Base-by-base conservation (phyloP, 768 basidiomycete genomes). In the Tylopilus sp. region DNA sequence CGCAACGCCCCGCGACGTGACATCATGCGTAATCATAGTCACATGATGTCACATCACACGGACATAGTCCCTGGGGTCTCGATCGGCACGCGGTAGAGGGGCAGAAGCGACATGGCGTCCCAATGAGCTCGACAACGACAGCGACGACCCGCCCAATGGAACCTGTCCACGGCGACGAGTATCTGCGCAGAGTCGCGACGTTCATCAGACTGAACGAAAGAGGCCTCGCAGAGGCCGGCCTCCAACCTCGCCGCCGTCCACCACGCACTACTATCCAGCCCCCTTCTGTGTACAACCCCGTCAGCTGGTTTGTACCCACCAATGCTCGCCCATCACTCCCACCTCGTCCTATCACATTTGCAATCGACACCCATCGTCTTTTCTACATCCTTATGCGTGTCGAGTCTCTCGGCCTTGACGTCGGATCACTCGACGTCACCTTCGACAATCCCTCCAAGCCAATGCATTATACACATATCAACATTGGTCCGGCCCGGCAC, bases 381-480 rank as follows among this genome's bases (percentile, higher is more conserved):
- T 91, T 89, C 78, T 95, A 95, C 71, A 70, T 91, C 53, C 78
- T 95, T 52, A 86, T 94, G 70, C 85, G 91, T 40, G 77, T 94
- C 55, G 91, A 95, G 68, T 90, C 83, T 6, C 68, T 89, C 26
- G 87, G 83, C n/a, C 70, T 89, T 44, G 74, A 82, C 48, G 79
- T 91, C 47, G 92, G 91, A 48, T 79, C 85, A 26, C 78, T 95
- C 52, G 93, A 95, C 65, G 81, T 88, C 54, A 79, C 77, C 20
- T 73, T 93, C 47, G 81, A 85, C 61, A 77, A 72, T 54, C 88
- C 89, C 9, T 84, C 85, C 41, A 79, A 87, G 38, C 90, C 90
- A 15, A 85, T 87, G 75, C 85, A 78, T 68, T 88, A 88, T 61
- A 74, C 85, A 57, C 81, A 82, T 58, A 68, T 88, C 35, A 52